Evolutionary conservation across 2,329 filamentous ascomycete genomes (phyloP).

Genomic region (Emergomyces africanus): DNA sequence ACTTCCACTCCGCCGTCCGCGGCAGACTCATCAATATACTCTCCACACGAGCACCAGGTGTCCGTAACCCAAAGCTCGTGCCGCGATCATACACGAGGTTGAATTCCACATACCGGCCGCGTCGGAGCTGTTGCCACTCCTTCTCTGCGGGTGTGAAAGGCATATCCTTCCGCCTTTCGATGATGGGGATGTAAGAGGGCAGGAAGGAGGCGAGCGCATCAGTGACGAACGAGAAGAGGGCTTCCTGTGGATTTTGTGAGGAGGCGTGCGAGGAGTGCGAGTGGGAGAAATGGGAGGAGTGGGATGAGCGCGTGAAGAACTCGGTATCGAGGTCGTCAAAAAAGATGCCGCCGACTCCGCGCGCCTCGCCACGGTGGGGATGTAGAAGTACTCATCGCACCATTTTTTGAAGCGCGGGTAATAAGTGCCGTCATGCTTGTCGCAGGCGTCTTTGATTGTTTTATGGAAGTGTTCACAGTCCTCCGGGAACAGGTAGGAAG

Average conservation of each 20-base stretch:
- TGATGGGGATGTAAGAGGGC: conserved; percentile 80
- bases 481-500: conserved; percentile 89
- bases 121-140: conserved; percentile 87
- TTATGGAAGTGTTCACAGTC: conserved; percentile 95
- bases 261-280: conserved; percentile 18
- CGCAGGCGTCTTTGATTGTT: conserved; percentile 83
- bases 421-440: conserved; percentile 83
- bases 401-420: conserved; percentile 94
- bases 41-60: conserved; percentile 81
- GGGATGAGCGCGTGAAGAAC: conserved; percentile 18
- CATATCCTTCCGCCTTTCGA: conserved; percentile 83
- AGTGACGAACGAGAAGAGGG: conserved; percentile 78
- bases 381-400: conserved; percentile 96
- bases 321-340: conserved; percentile 83
- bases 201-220: conserved; percentile 78
- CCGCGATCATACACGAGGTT: conserved; percentile 95
- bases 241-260: conserved; percentile 72
- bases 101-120: conserved; percentile 97
- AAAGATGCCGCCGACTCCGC: conserved; percentile 92
- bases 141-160: conserved; percentile 76
- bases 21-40: conserved; percentile 97
- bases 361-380: conserved; percentile 76
- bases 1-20: conserved; percentile 83
- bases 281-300: conserved; percentile 5
- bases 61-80: conserved; percentile 86